Percentiles rank a stretch among this genome's conserved stretches.
phyloP scores from a whole-genome alignment of 257 asterid genomes.

The Gardenia jasminoides region DNA sequence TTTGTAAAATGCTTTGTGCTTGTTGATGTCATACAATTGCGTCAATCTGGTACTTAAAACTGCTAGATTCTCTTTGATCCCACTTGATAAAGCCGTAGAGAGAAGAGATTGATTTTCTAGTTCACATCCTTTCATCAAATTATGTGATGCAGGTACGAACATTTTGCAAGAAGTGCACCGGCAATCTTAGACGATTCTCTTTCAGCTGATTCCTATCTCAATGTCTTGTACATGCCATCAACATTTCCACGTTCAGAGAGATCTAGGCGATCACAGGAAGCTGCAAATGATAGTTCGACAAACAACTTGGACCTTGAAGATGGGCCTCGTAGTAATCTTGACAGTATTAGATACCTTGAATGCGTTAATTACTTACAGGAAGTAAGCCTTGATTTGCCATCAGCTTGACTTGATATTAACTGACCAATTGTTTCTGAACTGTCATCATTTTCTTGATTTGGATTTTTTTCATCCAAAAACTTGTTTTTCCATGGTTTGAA shows the following conservation, averaged over 20 bases:
- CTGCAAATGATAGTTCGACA: slow-evolving; percentile 51
- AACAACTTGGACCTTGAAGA: slow-evolving; percentile 50
- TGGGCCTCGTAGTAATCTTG: slow-evolving; percentile 92
- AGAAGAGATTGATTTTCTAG: slow-evolving; percentile 13
- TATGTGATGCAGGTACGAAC: slow-evolving; percentile 70
- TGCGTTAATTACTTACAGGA: slow-evolving; percentile 84
- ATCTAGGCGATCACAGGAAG: slow-evolving; percentile 69
- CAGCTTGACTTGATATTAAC: not conserved
- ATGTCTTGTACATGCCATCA: slow-evolving; percentile 91
- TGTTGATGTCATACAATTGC: not conserved
- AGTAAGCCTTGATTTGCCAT: slow-evolving; percentile 39
- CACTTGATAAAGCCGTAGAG: not conserved
- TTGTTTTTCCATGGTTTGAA: not conserved
- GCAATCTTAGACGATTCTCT: slow-evolving; percentile 94
- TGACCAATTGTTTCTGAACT: not conserved
- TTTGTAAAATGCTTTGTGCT: not conserved
- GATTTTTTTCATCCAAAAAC: not conserved
- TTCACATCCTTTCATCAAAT: slow-evolving; percentile 27
- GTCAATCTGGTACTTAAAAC: not conserved
- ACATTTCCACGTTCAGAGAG: slow-evolving; percentile 94
- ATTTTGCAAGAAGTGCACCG: slow-evolving; percentile 95
- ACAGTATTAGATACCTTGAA: slow-evolving; percentile 80
- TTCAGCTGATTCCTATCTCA: slow-evolving; percentile 98
- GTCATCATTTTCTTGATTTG: not conserved
- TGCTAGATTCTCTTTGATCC: slow-evolving; percentile 1